Evolutionary conservation across 192 early-diverging fungal species (phyloP), one percentile per base, ranked within the genome.

Genomic region (Coemansia sp.): DNA sequence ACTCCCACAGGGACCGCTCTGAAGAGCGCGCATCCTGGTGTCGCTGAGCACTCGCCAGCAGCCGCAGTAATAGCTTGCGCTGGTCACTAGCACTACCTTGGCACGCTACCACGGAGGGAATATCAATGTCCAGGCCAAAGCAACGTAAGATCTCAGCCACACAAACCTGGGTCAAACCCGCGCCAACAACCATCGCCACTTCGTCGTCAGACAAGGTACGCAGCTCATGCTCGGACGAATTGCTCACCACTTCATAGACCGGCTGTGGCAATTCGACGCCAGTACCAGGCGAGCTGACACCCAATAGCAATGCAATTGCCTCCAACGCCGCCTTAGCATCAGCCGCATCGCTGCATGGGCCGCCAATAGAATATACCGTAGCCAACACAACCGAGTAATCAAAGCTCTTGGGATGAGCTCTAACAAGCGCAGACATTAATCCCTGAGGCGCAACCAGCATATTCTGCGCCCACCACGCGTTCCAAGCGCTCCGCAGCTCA

Each of bases 401-500:
- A 53, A 76, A 76, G 46, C 43, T 43, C 12, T 34, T 15, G 12
- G 74, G 43, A 16, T 66, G 40, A 7, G 20, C 12, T 20, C 9
- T 18, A 3, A 71, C 18, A 44, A 76, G 46, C 24, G 18, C 13
- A 1, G 43, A 5, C 46, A 63, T 13, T 11, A 72, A 24, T 10
- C 52, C 40, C 31, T 24, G 61, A 40, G 67, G 22, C 33, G 73
- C 34, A 20, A 50, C 73, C 33, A 69, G 40, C 64, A 71, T 39
- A 31, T 70, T 44, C 6, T 50, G 41, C 18, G 57, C 16, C 74
- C 74, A 76, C 74, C 74, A 76, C 22, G 43, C 41, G 39, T 71
- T 71, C 74, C 74, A 76, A 6, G 74, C 68, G 31, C n/a, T 31
- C 12, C 55, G 44, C 49, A 76, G 18, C 33, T 64, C 61, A 24